Percentiles rank a stretch among this genome's conserved stretches.
Conservation (phyloP, 345 rosid species). For the Excoecaria cochinchinensis region DNA sequence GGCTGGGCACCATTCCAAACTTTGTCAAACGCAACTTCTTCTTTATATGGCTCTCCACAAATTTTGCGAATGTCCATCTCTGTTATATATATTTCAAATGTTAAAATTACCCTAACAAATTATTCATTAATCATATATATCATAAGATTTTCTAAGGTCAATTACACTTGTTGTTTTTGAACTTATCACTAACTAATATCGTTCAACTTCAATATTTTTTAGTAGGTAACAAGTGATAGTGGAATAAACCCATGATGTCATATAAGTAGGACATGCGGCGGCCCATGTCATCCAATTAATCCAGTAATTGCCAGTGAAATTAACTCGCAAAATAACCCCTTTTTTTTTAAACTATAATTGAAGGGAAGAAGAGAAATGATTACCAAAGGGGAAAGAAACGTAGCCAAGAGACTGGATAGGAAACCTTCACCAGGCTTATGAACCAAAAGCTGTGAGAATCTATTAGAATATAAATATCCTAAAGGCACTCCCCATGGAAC, state of each 20-base stretch:
- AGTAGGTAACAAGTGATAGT: no score
- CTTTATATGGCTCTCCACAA: slow-evolving; percentile 34
- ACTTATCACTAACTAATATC: no score
- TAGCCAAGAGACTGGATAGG: slow-evolving; percentile 32
- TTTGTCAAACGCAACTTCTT: slow-evolving; percentile 32
- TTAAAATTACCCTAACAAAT: neutral
- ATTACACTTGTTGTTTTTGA: no score
- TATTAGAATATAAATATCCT: slow-evolving; percentile 31
- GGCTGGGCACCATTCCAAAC: slow-evolving; percentile 47
- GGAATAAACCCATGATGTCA: no score
- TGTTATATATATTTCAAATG: slow-evolving; percentile 4
- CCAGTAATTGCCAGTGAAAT: no score
- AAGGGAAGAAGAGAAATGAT: neutral
- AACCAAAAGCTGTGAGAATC: slow-evolving; percentile 46
- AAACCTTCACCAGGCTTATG: slow-evolving; percentile 27
- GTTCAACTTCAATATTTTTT: no score
- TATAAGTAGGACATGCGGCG: no score
- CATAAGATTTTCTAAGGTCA: no score
- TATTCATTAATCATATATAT: no score
- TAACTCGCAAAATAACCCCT: no score
- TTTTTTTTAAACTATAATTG: neutral
- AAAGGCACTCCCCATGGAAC: slow-evolving; percentile 50
- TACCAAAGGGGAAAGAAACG: slow-evolving; percentile 43
- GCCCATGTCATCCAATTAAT: no score
- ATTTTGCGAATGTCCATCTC: slow-evolving; percentile 38